Percentiles rank a stretch among this genome's conserved stretches.
Conservation (phyloP, 208 protist genomes). For the Acanthamoeba healyi region DNA sequence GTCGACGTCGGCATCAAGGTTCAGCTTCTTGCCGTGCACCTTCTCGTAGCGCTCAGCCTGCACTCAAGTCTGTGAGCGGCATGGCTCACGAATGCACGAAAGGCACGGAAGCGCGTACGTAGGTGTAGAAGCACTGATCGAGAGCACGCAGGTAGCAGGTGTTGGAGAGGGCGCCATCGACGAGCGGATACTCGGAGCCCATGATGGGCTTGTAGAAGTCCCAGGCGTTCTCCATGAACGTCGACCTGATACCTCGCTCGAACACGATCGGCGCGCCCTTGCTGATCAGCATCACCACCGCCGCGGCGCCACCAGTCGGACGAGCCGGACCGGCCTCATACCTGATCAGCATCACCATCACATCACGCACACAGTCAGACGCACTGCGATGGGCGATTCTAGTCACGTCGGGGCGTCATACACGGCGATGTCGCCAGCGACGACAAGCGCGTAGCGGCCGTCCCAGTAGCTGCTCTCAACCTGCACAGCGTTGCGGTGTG, state of each 20-base stretch:
- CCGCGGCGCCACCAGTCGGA: constrained; percentile 87
- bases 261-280: constrained; percentile 91
- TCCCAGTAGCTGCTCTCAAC: constrained; percentile 88
- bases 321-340: constrained; percentile 68
- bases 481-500: neutral
- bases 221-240: constrained; percentile 91
- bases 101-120: neutral
- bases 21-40: constrained; percentile 69
- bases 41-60: constrained; percentile 2
- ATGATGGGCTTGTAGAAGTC: constrained; percentile 96
- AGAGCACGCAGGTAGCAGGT: constrained; percentile 92
- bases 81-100: neutral
- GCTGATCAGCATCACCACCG: constrained; percentile 94
- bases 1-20: constrained; percentile 77
- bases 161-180: constrained; percentile 92
- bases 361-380: neutral
- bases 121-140: constrained; percentile 91
- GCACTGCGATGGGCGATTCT: constrained; percentile 83
- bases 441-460: constrained; percentile 92
- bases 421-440: constrained; percentile 94
- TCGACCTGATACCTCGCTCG: constrained; percentile 83
- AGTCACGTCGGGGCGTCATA: too few species aligned
- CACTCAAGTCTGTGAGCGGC: neutral
- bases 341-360: too few species aligned
- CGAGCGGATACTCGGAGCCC: constrained; percentile 92